phyloP scores from a whole-genome alignment of 345 rosid genomes.

The Conringia planisiliqua region DNA sequence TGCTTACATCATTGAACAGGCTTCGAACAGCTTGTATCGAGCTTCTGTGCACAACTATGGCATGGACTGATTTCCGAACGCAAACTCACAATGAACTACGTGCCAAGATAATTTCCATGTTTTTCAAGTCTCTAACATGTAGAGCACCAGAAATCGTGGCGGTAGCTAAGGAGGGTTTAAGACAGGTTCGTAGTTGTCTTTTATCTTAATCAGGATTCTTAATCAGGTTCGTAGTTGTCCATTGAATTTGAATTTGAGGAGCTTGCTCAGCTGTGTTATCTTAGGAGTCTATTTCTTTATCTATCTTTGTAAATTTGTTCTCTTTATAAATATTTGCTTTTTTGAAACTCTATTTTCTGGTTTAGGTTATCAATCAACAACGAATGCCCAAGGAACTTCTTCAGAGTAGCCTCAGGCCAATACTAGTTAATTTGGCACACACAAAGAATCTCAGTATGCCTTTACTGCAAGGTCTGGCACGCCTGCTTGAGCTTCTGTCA shows the following conservation, averaged over 20 bases:
- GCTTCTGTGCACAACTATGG: constrained; percentile 96
- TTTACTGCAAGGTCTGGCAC: constrained; percentile 96
- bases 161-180: constrained; percentile 96
- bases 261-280: constrained; percentile 9
- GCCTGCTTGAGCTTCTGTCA: constrained; percentile 92
- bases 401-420: constrained; percentile 98
- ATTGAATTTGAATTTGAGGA: neutral
- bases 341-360: constrained; percentile 9
- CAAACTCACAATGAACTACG: constrained; percentile 81
- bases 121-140: constrained; percentile 94
- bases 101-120: constrained; percentile 94
- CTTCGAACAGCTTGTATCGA: constrained; percentile 97
- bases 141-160: constrained; percentile 94
- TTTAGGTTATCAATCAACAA: constrained; percentile 92
- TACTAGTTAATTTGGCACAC: constrained; percentile 90
- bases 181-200: constrained; percentile 66
- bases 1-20: constrained; percentile 73
- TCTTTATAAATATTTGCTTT: neutral
- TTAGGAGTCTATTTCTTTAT: neutral
- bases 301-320: neutral
- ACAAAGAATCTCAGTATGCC: constrained; percentile 99
- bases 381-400: constrained; percentile 99
- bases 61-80: constrained; percentile 93
- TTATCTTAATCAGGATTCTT: constrained; percentile 8
- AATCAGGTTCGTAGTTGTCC: constrained; percentile 67